A percentile compares a stretch with the other conserved stretches of the same genome.
Conservation (phyloP, 2,329 filamentous ascomycete species). For the Colletotrichum chlorophyti region DNA sequence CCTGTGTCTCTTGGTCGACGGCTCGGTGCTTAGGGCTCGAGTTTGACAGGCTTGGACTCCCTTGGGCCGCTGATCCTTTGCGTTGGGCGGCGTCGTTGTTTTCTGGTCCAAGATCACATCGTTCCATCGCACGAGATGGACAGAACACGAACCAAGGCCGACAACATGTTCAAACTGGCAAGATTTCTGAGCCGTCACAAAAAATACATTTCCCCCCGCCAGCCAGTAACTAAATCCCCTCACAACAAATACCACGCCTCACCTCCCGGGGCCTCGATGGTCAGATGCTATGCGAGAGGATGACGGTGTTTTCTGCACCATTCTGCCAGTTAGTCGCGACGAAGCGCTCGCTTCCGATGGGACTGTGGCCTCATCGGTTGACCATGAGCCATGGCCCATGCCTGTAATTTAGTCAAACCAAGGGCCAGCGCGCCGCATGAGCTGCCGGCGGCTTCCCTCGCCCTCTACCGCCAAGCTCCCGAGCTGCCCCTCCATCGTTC, state of each 20-base stretch:
- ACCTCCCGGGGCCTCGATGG: not conserved
- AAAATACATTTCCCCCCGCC: too few species aligned
- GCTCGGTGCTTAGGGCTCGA: not conserved
- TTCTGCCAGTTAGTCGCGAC: not conserved
- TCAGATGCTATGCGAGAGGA: slow-evolving; percentile 7
- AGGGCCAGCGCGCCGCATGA: not conserved
- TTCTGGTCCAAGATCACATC: not conserved
- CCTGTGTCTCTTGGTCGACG: not conserved
- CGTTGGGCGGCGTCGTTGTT: not conserved
- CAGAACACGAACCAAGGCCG: not conserved
- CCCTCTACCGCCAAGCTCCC: slow-evolving; percentile 19
- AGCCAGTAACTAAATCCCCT: too few species aligned
- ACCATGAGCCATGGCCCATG: not conserved
- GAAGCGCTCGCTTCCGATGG: slow-evolving; percentile 19
- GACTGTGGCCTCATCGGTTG: slow-evolving; percentile 7
- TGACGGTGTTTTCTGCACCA: not conserved
- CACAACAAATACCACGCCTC: too few species aligned
- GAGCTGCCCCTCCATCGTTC: slow-evolving; percentile 18
- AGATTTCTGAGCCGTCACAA: not conserved
- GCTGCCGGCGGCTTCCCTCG: not conserved
- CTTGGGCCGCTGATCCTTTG: not conserved
- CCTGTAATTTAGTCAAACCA: slow-evolving; percentile 2
- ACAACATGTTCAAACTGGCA: not conserved
- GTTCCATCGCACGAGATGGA: slow-evolving; percentile 9
- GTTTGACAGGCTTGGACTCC: not conserved